Evolutionary conservation across 2,329 filamentous ascomycete genomes (phyloP).

Genomic region (Neofusicoccum cordaticola): DNA sequence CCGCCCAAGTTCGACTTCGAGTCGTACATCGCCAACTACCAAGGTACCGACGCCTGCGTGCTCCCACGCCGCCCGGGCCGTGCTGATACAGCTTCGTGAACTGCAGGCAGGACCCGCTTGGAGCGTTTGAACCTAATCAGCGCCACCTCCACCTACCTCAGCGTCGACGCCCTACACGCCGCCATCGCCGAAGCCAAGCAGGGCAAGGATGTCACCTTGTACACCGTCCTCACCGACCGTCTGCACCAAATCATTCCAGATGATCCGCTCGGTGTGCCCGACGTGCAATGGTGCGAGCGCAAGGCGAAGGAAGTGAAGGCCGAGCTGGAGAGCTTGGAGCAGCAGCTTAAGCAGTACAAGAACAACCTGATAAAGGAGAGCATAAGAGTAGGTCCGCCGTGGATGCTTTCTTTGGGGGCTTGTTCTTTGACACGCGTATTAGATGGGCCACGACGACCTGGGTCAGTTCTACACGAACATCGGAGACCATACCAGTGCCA

Average conservation of each 20-base stretch:
- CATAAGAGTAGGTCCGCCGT: constrained; percentile 65
- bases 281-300: constrained; percentile 72
- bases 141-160: constrained; percentile 69
- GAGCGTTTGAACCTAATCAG: constrained; percentile 82
- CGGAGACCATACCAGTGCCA: constrained; percentile 69
- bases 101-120: constrained; percentile 71
- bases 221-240: constrained; percentile 65
- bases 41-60: constrained; percentile 53
- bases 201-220: constrained; percentile 70
- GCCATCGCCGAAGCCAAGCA: constrained; percentile 73
- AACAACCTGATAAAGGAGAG: constrained; percentile 98
- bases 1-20: constrained; percentile 88
- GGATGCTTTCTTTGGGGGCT: neutral
- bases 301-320: constrained; percentile 64
- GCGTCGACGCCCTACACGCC: constrained; percentile 74
- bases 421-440: neutral
- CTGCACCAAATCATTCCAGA: constrained; percentile 63
- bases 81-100: neutral
- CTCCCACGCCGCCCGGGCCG: too few species aligned
- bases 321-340: constrained; percentile 74
- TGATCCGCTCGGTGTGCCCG: constrained; percentile 65
- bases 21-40: constrained; percentile 85
- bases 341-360: constrained; percentile 86
- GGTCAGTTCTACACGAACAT: constrained; percentile 78
- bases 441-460: constrained; percentile 95